Evolutionary conservation across 2,329 filamentous ascomycete species (phyloP).

Genomic region (Trichoderma sp.): DNA sequence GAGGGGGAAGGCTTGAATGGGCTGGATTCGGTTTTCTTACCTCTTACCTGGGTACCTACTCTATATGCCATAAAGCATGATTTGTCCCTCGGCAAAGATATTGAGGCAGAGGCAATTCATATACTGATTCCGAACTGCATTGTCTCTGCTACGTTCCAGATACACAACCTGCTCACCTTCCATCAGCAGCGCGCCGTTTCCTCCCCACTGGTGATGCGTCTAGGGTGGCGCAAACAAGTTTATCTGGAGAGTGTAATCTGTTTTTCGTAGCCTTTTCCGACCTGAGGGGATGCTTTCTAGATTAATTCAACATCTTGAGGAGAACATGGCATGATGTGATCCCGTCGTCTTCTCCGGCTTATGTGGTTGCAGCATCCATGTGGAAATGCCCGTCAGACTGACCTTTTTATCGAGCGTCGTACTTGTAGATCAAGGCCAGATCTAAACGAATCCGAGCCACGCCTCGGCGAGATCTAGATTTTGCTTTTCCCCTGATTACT

Average conservation of each 20-base stretch:
- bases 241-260: too few relatives aligned
- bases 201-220: slow-evolving; percentile 1
- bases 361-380: too few relatives aligned
- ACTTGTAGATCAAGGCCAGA: not conserved
- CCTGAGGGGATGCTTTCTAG: too few relatives aligned
- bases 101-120: not conserved
- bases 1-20: too few relatives aligned
- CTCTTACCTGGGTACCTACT: not conserved
- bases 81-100: not conserved
- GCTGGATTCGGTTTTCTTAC: too few relatives aligned
- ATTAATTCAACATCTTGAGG: not conserved
- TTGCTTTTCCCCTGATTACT: not conserved
- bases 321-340: not conserved
- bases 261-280: too few relatives aligned
- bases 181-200: not conserved
- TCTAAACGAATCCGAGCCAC: not conserved
- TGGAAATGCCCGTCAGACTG: not conserved
- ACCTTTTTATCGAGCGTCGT: not conserved
- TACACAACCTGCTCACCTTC: too few relatives aligned
- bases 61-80: not conserved
- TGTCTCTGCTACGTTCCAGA: not conserved
- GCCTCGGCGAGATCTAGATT: not conserved
- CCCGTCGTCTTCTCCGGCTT: too few relatives aligned
- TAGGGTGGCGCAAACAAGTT: not conserved
- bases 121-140: not conserved